phyloP scores from a whole-genome alignment of 208 protist genomes.

The Acanthamoeba lenticulata region DNA sequence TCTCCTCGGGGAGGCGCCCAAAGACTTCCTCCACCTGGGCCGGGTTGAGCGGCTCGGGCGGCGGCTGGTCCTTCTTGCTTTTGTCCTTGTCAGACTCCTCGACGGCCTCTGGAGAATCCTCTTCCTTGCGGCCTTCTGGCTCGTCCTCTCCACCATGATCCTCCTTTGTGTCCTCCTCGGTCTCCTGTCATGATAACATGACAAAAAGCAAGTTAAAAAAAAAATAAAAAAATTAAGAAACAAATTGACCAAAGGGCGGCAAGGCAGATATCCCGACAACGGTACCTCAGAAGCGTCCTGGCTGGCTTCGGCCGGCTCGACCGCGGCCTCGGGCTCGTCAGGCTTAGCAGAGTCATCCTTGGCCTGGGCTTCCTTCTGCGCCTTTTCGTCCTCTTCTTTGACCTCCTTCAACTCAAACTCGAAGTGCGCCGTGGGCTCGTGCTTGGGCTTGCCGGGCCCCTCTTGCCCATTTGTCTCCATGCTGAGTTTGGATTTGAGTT shows the following conservation, averaged over 20 bases:
- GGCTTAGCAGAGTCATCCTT: too few species aligned
- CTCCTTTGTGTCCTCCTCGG: not conserved
- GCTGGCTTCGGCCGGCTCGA: too few species aligned
- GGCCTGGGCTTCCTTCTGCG: not conserved
- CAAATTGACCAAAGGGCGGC: too few species aligned
- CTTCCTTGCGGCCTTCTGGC: not conserved
- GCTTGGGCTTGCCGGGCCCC: not conserved
- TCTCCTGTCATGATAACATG: too few species aligned
- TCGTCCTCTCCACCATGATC: not conserved
- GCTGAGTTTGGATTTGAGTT: not conserved
- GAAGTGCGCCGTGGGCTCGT: conserved; percentile 7
- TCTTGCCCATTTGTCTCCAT: not conserved
- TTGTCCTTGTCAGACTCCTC: not conserved
- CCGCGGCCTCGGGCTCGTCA: too few species aligned
- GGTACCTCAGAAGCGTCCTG: not conserved
- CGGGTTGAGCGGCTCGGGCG: not conserved
- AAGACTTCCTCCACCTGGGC: conserved; percentile 42
- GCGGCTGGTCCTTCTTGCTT: not conserved
- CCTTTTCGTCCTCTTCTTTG: conserved; percentile 57
- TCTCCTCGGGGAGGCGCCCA: conserved; percentile 49
- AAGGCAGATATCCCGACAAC: too few species aligned
- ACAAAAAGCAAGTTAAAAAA: too few species aligned
- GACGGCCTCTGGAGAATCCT: not conserved
- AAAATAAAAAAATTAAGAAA: too few species aligned
- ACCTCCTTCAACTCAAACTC: conserved; percentile 56